Evolutionary conservation across 805 yeast species (phyloP).

Genomic region (Sungouiella thailandica): DNA sequence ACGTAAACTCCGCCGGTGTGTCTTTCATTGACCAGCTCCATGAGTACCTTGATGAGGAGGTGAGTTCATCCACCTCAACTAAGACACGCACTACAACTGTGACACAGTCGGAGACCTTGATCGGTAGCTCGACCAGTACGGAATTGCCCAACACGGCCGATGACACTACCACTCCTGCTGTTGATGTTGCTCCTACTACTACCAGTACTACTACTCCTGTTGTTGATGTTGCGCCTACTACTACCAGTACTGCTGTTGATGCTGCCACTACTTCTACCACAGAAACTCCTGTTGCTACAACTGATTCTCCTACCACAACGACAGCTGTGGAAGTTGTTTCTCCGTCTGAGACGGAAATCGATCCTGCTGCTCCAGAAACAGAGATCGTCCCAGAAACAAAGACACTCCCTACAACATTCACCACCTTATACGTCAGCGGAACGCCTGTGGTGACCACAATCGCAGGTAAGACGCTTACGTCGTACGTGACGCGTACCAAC

Average conservation of each 20-base stretch:
- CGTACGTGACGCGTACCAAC: background rate
- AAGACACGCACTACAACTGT: constrained; percentile 1
- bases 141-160: background rate
- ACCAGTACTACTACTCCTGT: constrained; percentile 3
- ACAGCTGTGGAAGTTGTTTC: constrained; percentile 3
- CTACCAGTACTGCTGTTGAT: background rate
- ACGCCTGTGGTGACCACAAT: background rate
- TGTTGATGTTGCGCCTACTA: constrained; percentile 1
- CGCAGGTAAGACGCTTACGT: background rate
- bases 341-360: constrained; percentile 1
- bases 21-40: constrained; percentile 6
- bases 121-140: constrained; percentile 1
- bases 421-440: background rate
- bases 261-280: constrained; percentile 1
- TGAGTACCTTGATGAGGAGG: background rate
- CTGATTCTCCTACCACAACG: constrained; percentile 4
- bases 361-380: background rate
- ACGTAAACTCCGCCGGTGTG: constrained; percentile 21
- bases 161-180: constrained; percentile 20
- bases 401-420: background rate
- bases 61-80: constrained; percentile 1
- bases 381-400: background rate
- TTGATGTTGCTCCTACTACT: constrained; percentile 3
- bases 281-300: too few relatives aligned
- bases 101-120: too few relatives aligned